Conservation (phyloP, 495 filamentous ascomycete genomes). For the Immersiella caudata region DNA sequence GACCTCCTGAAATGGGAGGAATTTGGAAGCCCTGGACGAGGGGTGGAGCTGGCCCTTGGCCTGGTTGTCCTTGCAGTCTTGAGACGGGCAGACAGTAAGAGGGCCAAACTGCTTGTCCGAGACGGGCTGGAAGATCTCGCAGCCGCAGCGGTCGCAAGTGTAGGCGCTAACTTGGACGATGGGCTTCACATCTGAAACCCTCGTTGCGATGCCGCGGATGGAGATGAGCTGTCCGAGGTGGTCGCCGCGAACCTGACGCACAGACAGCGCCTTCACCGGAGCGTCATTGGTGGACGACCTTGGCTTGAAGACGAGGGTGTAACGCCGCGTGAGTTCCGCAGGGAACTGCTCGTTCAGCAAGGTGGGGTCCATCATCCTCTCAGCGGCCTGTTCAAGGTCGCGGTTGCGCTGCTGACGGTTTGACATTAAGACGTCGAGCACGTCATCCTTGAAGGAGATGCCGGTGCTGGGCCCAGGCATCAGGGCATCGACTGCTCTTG, state of each 20-base stretch:
- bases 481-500: constrained; percentile 81
- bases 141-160: constrained; percentile 93
- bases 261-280: constrained; percentile 83
- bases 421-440: constrained; percentile 93
- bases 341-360: constrained; percentile 73
- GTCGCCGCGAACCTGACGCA: constrained; percentile 87
- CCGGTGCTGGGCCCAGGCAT: constrained; percentile 80
- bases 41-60: constrained; percentile 90
- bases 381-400: constrained; percentile 65
- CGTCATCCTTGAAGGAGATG: constrained; percentile 93
- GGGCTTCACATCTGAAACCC: constrained; percentile 97
- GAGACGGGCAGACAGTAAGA: constrained; percentile 79
- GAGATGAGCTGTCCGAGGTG: constrained; percentile 93
- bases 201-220: constrained; percentile 88
- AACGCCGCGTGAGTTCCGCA: constrained; percentile 86
- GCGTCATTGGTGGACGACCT: constrained; percentile 69
- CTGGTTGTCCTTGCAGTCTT: constrained; percentile 88
- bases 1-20: constrained; percentile 95
- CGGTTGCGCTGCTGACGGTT: constrained; percentile 87
- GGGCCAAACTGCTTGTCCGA: constrained; percentile 88
- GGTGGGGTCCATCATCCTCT: constrained; percentile 65
- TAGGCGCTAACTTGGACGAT: constrained; percentile 97
- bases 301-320: constrained; percentile 94
- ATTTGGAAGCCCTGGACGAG: constrained; percentile 93
- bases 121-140: constrained; percentile 96